Evolutionary conservation across 208 protist species (phyloP).

Genomic region (Leishmania arabica): DNA sequence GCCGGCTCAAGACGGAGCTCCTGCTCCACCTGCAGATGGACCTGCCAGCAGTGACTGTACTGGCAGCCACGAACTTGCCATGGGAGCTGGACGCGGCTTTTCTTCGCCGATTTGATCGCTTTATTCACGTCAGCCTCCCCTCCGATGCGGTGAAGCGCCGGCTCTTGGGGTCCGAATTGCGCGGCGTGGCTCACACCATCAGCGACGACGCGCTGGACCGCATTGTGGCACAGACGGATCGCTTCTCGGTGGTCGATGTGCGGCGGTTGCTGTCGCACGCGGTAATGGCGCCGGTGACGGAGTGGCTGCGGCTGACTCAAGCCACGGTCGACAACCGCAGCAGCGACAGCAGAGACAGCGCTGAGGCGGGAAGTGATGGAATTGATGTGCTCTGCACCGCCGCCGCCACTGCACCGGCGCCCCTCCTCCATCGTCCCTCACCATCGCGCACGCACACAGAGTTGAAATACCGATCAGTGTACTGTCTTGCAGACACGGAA

Average conservation of each 20-base stretch:
- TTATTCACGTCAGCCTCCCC: slow-evolving; percentile 88
- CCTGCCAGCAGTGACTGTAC: slow-evolving; percentile 57
- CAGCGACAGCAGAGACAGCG: background rate
- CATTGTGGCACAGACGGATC: slow-evolving; percentile 53
- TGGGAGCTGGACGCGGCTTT: slow-evolving; percentile 92
- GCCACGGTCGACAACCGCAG: slow-evolving; percentile 37
- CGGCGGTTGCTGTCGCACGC: slow-evolving; percentile 89
- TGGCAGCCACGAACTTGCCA: slow-evolving; percentile 93
- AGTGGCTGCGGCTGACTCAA: slow-evolving; percentile 51
- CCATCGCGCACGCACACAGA: background rate
- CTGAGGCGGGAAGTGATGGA: background rate
- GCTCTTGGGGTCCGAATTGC: slow-evolving; percentile 41
- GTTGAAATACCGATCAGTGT: background rate
- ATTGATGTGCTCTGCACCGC: background rate
- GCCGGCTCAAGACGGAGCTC: slow-evolving; percentile 99
- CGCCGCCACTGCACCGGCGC: slow-evolving; percentile 4
- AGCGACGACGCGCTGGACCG: slow-evolving; percentile 36
- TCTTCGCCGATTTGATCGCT: slow-evolving; percentile 87
- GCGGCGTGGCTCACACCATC: slow-evolving; percentile 43
- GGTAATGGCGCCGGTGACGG: slow-evolving; percentile 92
- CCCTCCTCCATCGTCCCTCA: background rate
- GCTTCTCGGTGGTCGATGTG: slow-evolving; percentile 95
- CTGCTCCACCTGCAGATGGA: slow-evolving; percentile 94
- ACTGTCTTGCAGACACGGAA: background rate
- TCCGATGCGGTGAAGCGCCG: slow-evolving; percentile 26